These are phyloP conservation scores for Pythium sukuiense DNA, from an alignment of 352 stramenopile species.

Conservation along the genomic window DNA sequence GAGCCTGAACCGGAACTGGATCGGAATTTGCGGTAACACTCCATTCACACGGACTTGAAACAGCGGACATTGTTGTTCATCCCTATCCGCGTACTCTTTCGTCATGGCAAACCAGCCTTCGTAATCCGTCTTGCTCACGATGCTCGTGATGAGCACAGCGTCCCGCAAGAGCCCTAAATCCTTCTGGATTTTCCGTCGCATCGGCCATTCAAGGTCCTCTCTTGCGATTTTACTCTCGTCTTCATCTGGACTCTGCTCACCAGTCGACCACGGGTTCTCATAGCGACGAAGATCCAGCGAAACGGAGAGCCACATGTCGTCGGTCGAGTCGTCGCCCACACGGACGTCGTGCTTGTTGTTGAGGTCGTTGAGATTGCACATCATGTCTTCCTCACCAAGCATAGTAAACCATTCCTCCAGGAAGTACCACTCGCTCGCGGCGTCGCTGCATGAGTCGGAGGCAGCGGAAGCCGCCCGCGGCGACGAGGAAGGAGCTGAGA, in stretches of 20 bases:
- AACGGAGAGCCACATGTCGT: background rate
- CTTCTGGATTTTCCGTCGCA: background rate
- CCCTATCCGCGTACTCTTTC: background rate
- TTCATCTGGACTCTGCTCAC: background rate
- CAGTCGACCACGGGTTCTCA: background rate
- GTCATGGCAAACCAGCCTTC: conserved; percentile 6
- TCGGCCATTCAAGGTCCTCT: background rate
- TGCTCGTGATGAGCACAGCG: conserved; percentile 6
- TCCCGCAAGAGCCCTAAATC: conserved; percentile 15
- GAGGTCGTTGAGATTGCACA: background rate
- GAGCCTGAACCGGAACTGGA: conserved; percentile 1
- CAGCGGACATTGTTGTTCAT: background rate
- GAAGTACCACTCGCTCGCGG: background rate
- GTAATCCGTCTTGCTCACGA: conserved; percentile 6
- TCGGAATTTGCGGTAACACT: background rate
- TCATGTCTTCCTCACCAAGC: background rate
- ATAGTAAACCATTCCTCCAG: background rate
- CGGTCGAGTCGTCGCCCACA: background rate
- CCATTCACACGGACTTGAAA: background rate
- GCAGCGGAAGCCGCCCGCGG: background rate
- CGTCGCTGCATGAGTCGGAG: background rate
- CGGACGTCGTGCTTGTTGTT: background rate
- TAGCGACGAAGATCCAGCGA: background rate
- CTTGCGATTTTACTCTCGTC: background rate
- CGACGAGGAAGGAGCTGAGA: background rate